Evolutionary conservation across 129 eudicot species (phyloP).

Genomic region (Rutidosis leptorrhynchoides): DNA sequence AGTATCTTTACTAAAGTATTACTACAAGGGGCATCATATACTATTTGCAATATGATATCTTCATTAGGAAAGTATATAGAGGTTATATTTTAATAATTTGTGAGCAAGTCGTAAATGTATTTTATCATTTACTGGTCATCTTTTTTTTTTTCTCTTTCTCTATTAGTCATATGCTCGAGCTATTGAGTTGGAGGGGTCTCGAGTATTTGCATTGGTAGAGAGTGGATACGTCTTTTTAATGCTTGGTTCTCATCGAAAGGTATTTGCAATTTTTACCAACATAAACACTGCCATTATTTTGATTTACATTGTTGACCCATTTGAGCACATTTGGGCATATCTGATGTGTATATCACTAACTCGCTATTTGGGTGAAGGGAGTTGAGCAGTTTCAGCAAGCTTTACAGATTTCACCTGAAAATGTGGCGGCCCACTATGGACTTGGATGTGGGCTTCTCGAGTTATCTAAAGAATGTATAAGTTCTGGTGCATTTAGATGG

Average conservation of each 20-base stretch:
- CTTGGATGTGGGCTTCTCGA: constrained; percentile 86
- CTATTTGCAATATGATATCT: constrained; percentile 7
- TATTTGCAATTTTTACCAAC: constrained; percentile 25
- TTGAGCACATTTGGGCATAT: constrained; percentile 17
- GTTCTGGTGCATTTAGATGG: constrained; percentile 87
- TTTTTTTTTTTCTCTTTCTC: constrained; percentile 18
- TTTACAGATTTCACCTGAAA: constrained; percentile 60
- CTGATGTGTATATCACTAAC: constrained; percentile 31
- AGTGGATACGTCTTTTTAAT: constrained; percentile 83
- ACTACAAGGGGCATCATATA: background rate
- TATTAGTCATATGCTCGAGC: constrained; percentile 91
- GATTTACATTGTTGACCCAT: background rate
- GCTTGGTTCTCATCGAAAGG: constrained; percentile 96
- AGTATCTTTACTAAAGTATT: constrained; percentile 7
- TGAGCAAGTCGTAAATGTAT: constrained; percentile 10
- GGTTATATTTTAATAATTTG: background rate
- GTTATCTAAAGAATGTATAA: constrained; percentile 76
- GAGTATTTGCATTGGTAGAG: constrained; percentile 81
- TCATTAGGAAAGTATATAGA: background rate
- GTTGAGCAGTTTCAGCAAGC: constrained; percentile 85
- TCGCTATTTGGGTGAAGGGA: constrained; percentile 52
- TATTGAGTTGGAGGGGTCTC: constrained; percentile 78
- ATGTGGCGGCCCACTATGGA: constrained; percentile 73
- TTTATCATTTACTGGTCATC: constrained; percentile 11
- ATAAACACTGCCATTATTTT: background rate